Conservation (phyloP, 495 filamentous ascomycete genomes). For the Parathielavia appendiculata region DNA sequence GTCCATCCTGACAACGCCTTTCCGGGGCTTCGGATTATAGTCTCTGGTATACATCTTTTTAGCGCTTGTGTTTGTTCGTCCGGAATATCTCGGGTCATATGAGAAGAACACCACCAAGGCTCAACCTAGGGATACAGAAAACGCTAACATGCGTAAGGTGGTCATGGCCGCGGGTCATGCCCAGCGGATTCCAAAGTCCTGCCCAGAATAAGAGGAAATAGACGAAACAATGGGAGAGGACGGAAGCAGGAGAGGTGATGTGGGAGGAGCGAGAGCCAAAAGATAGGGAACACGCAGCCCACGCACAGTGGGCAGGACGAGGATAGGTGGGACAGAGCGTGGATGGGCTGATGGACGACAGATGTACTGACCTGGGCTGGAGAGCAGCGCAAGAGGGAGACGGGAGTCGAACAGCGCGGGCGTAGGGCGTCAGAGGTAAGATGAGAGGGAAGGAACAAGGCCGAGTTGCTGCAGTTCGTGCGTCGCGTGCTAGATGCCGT, state of each 20-base stretch:
- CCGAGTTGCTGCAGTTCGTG: constrained; percentile 16
- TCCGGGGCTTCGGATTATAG: constrained; percentile 36
- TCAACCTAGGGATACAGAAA: constrained; percentile 30
- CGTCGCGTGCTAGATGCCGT: constrained; percentile 27
- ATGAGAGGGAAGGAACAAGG: constrained; percentile 1
- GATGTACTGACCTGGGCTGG: constrained; percentile 19
- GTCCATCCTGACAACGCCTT: constrained; percentile 54
- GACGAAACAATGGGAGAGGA: constrained; percentile 10
- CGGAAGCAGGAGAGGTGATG: constrained; percentile 16
- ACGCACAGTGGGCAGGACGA: constrained; percentile 16
- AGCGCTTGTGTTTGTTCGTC: constrained; percentile 33
- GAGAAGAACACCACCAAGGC: constrained; percentile 8
- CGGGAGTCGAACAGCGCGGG: constrained; percentile 25
- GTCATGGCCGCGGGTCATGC: constrained; percentile 21
- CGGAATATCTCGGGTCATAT: constrained; percentile 26
- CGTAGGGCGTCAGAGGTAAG: constrained; percentile 33
- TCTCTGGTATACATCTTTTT: constrained; percentile 49
- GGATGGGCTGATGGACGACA: constrained; percentile 17
- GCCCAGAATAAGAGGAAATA: constrained; percentile 27
- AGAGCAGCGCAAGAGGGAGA: constrained; percentile 13
- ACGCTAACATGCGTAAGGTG: constrained; percentile 13
- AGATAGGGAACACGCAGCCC: constrained; percentile 20
- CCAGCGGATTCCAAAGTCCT: constrained; percentile 24
- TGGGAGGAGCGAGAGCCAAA: constrained; percentile 22
- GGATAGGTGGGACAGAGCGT: constrained; percentile 14